A percentile compares a stretch with the other conserved stretches of the same genome.
phyloP scores from a whole-genome alignment of 371 early-diverging fungal species.

The Phascolomyces articulosus region DNA sequence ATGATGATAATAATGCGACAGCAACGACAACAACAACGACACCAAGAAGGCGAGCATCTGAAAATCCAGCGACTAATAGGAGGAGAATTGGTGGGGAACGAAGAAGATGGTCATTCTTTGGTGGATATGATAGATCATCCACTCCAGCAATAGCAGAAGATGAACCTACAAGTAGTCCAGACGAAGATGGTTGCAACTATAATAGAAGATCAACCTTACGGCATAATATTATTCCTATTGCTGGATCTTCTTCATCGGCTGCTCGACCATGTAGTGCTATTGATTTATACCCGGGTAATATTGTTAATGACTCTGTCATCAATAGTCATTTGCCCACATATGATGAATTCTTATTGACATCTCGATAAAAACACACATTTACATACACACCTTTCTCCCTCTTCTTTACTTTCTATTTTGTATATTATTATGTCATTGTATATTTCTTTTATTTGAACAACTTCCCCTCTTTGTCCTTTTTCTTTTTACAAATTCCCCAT shows the following conservation, averaged over 20 bases:
- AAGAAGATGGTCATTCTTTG: constrained; percentile 2
- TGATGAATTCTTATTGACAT: constrained; percentile 21
- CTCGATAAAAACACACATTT: constrained; percentile 1
- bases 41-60: background rate
- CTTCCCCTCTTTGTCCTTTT: no score
- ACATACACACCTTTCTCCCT: background rate
- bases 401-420: background rate
- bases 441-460: no score
- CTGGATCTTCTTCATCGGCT: background rate
- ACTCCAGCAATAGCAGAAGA: background rate
- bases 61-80: background rate
- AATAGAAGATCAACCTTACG: background rate
- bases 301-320: background rate
- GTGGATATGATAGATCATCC: background rate
- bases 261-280: background rate
- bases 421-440: background rate
- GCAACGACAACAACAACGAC: background rate
- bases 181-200: background rate
- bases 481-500: no score
- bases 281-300: background rate
- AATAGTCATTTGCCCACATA: constrained; percentile 23
- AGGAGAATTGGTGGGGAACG: background rate
- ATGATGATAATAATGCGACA: background rate
- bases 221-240: background rate
- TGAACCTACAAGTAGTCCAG: background rate